Evolutionary conservation across 2,329 filamentous ascomycete species (phyloP), one percentile per base, ranked within the genome.

Genomic region (Venturia oleaginea): DNA sequence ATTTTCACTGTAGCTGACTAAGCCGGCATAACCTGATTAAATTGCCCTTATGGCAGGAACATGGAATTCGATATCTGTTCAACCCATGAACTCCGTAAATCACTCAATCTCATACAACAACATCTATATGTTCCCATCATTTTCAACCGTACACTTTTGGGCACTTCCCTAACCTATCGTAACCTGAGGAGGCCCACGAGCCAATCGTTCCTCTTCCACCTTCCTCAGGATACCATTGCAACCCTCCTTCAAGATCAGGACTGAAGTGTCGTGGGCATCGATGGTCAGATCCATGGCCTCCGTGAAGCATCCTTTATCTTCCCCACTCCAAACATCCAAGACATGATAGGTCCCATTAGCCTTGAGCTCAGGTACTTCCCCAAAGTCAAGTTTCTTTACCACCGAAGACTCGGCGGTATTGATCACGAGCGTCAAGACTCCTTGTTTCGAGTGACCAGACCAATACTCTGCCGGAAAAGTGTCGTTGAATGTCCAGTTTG

Each of bases 401-500:
- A 68, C 69, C 27, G 68, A 69, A 3, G 68, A 71, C 2, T 68
- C 64, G 0, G 72, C 68, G 22, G 74, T 62, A 2, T 78, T 77
- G 34, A 82, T 73, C 15, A 81, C 76, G 51, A 81, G 73, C 19
- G 76, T 76, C 43, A 81, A 73, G 19, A 76, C 76, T 1, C 80
- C 80, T 22, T 74, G 68, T 8, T 70, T 71, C 2, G 75, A 79
- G 24, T 70, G 70, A 0, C 81, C 80, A 1, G 76, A 73, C 79
- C 79, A 83, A 71, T 77, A 82, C 70, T 81, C 77, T 1, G 81
- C 80, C 4, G 80, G 81, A 64, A 78, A 72, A 0, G 75, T 77
- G n/a, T 71, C 68, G 67, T 84, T 80, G 70, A 77, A 83, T 66
- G 83, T 83, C 4, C 75, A 72, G 0, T 81, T 82, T 0, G 76